Evolutionary conservation across 495 filamentous ascomycete species (phyloP), one percentile per base, ranked within the genome.

Genomic region (Xeromyces bisporus): DNA sequence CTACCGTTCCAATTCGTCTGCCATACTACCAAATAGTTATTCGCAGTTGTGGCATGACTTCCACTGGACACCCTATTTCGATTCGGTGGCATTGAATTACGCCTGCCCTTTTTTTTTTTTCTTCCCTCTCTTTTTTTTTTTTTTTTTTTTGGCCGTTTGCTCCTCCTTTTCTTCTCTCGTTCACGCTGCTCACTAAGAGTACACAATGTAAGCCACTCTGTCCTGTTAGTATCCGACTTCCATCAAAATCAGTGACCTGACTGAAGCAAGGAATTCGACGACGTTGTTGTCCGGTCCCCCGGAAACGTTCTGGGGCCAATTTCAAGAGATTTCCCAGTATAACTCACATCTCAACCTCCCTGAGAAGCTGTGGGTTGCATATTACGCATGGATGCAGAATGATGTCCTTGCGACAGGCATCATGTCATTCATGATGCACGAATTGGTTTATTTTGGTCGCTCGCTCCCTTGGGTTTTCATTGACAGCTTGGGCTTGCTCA

Each of bases 311-410:
- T 73, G 78, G 61, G 73, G 63, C 33, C 78, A 86, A 42, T 91
- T 84, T 55, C 73, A 91, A 36, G 80, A 89, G 45, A 75, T 94
- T 32, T 74, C 76, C 33, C 76, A 80, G 42, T 78, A 81, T 64
- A 91, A 89, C 67, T 64, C 91, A 29, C 70, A 87, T 28, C 67
- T 96, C 29, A 93, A 89, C 54, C 56, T 80, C 29, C 62, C 73
- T 42, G 87, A 96, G 61, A 67, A 73, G 30, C 55, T 91, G 31
- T 96, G 87, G 87, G 79, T 81, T 15, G 82, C 87, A 49, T 81
- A 87, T 87, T 96, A 96, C 52, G 72, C 85, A n/a, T 96, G 77
- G 71, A 92, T 96, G 83, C 80, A 86, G 46, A 94, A 96, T 46
- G 87, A 96, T 66, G 74, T 78, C 28, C 75, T 96, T 21, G 87